Evolutionary conservation across 495 filamentous ascomycete species (phyloP).

Genomic region (Penicillium soppii): DNA sequence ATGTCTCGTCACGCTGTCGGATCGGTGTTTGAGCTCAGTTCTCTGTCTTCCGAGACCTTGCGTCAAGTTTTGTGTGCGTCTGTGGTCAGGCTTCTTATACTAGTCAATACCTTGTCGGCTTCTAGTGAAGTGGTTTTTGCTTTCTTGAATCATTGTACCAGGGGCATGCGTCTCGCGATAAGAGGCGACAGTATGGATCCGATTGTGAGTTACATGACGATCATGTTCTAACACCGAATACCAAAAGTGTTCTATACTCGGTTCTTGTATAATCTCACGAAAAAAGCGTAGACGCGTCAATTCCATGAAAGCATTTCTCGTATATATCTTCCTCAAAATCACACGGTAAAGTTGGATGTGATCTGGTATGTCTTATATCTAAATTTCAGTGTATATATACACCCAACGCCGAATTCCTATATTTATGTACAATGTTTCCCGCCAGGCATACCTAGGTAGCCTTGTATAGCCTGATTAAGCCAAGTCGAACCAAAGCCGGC

Average conservation of each 20-base stretch:
- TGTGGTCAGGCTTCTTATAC: conserved; percentile 5
- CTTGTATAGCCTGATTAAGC: background rate
- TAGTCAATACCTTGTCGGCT: conserved; percentile 6
- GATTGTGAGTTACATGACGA: conserved; percentile 23
- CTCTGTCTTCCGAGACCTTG: conserved; percentile 6
- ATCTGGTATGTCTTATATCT: background rate
- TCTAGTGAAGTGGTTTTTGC: conserved; percentile 1
- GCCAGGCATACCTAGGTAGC: conserved; percentile 5
- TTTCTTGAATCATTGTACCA: background rate
- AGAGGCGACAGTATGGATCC: conserved; percentile 8
- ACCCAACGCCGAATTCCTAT: background rate
- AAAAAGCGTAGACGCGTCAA: conserved; percentile 6
- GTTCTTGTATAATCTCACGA: conserved; percentile 8
- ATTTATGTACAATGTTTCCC: conserved; percentile 6
- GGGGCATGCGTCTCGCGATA: conserved; percentile 14
- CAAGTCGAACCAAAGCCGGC: background rate
- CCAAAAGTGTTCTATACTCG: conserved; percentile 27
- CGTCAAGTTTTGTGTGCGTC: conserved; percentile 4
- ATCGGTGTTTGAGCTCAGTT: conserved; percentile 7
- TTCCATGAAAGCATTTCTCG: conserved; percentile 7
- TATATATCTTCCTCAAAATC: background rate
- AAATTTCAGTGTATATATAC: conserved; percentile 9
- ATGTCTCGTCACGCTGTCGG: background rate
- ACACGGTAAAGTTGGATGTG: background rate
- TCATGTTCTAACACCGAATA: conserved; percentile 21